Evolutionary conservation across 352 stramenopile species (phyloP).

Genomic region (Phytophthora aleatoria): DNA sequence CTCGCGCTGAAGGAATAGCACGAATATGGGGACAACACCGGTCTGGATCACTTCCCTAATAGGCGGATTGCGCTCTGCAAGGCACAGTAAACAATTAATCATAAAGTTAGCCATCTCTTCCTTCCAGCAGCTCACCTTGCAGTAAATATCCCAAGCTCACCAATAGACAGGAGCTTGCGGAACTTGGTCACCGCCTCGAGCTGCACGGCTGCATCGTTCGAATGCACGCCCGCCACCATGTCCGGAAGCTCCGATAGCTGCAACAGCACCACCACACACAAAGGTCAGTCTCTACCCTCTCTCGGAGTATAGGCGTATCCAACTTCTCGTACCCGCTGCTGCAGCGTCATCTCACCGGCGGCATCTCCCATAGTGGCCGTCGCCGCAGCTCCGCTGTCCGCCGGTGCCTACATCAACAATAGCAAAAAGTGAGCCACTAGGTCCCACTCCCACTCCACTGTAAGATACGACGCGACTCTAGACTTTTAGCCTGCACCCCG

Average conservation of each 20-base stretch:
- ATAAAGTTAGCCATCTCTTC: conserved; percentile 12
- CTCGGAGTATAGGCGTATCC: conserved; percentile 9
- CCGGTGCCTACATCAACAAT: conserved; percentile 26
- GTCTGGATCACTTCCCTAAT: conserved; percentile 99
- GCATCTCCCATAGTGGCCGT: conserved; percentile 38
- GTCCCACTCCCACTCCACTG: background rate
- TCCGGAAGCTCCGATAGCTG: conserved; percentile 94
- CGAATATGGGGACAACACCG: conserved; percentile 97
- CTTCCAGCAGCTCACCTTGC: background rate
- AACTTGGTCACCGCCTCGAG: conserved; percentile 98
- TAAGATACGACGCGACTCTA: conserved; percentile 16
- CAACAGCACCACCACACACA: conserved; percentile 9
- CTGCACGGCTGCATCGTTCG: conserved; percentile 90
- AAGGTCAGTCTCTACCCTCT: conserved; percentile 20
- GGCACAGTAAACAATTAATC: background rate
- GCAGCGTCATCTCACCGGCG: conserved; percentile 54
- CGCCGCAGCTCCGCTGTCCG: conserved; percentile 19
- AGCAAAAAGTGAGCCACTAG: conserved; percentile 18
- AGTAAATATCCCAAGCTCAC: conserved; percentile 40
- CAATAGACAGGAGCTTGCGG: conserved; percentile 98
- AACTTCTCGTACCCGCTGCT: conserved; percentile 47
- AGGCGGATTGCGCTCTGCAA: conserved; percentile 96
- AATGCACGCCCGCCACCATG: conserved; percentile 95
- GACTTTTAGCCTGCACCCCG: background rate
- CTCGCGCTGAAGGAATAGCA: conserved; percentile 97